These are phyloP conservation scores for Annona squamosa DNA, from an alignment of 164 flowering plant genomes.

Conservation along the genomic window DNA sequence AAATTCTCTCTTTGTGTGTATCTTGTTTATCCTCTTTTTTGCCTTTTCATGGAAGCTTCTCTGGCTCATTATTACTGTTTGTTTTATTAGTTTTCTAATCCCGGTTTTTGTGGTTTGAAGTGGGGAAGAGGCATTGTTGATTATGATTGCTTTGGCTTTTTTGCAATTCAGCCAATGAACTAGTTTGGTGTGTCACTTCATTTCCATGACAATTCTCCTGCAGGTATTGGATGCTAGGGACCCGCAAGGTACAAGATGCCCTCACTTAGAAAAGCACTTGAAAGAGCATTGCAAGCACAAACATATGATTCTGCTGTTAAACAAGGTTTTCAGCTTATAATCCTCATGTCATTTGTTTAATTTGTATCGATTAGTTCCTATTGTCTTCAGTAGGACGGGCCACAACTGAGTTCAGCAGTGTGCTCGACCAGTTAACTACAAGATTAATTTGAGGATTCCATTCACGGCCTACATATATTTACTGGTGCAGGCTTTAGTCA, in stretches of 20 bases:
- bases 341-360: neutral
- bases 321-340: constrained; percentile 51
- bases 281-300: constrained; percentile 92
- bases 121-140: no score
- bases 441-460: no score
- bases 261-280: constrained; percentile 85
- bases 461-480: no score
- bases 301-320: constrained; percentile 78
- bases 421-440: no score
- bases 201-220: neutral
- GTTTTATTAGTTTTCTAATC: neutral
- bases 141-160: no score
- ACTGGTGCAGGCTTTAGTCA: neutral
- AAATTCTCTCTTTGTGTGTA: neutral
- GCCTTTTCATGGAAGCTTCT: neutral
- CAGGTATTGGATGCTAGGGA: constrained; percentile 99
- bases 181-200: neutral
- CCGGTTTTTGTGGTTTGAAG: neutral
- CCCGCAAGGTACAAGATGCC: constrained; percentile 94
- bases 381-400: no score
- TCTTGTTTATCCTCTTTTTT: neutral
- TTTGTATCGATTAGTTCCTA: no score
- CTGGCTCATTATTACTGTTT: no score
- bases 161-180: no score
- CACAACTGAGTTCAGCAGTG: no score